Conservation (phyloP, 2,329 filamentous ascomycete genomes). For the Thelonectria rubi region DNA sequence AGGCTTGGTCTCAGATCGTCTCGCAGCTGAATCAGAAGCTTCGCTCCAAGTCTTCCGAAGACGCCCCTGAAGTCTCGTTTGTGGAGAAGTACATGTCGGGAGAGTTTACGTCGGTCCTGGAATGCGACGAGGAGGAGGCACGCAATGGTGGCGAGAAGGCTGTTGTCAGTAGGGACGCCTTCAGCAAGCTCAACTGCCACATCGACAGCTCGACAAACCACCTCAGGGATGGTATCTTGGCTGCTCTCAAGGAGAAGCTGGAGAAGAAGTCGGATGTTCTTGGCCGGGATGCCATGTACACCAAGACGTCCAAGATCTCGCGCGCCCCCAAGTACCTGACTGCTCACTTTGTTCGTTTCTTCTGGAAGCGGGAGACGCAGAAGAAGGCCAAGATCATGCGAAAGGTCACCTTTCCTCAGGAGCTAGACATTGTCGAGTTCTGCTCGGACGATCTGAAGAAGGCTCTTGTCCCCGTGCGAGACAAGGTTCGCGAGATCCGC, state of each 20-base stretch:
- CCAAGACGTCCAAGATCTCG: conserved; percentile 89
- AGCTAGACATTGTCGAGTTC: conserved; percentile 93
- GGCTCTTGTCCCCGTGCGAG: conserved; percentile 87
- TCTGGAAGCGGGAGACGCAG: conserved; percentile 93
- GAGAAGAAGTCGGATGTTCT: conserved; percentile 87
- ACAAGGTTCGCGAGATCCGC: conserved; percentile 92
- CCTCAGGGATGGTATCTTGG: conserved; percentile 84
- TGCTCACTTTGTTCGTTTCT: conserved; percentile 97
- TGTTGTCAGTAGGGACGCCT: conserved; percentile 73
- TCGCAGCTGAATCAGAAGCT: conserved; percentile 83
- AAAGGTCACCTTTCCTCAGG: conserved; percentile 95
- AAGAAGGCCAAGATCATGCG: conserved; percentile 99
- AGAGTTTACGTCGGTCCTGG: conserved; percentile 78
- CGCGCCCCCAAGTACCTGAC: conserved; percentile 94
- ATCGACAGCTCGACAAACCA: conserved; percentile 90
- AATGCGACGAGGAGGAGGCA: conserved; percentile 84
- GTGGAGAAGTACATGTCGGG: conserved; percentile 92
- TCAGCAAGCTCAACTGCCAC: conserved; percentile 95
- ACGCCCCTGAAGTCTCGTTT: conserved; percentile 70
- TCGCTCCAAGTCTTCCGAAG: conserved; percentile 65
- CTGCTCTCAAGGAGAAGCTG: conserved; percentile 84
- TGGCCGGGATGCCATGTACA: conserved; percentile 83
- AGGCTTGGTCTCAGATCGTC: conserved; percentile 96
- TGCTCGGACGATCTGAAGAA: conserved; percentile 90
- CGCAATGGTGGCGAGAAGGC: conserved; percentile 78